Conservation (phyloP, 2,329 filamentous ascomycete species). For the Colletotrichum viniferum region DNA sequence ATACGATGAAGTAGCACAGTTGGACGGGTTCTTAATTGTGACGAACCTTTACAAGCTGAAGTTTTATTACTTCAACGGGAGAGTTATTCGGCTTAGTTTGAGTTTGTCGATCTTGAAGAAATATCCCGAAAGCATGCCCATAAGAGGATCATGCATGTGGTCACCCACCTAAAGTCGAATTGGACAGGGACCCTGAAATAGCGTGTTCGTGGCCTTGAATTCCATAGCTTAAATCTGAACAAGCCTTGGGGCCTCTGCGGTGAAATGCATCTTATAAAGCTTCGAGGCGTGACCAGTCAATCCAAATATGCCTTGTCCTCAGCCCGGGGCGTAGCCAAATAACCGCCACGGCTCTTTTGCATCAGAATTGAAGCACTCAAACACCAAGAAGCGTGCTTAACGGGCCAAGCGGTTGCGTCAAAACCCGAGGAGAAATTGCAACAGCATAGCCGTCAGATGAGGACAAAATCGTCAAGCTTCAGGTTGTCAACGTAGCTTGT, state of each 20-base stretch:
- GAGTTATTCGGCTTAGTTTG: neutral
- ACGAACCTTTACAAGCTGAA: neutral
- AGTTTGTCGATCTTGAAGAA: neutral
- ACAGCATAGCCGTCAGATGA: neutral
- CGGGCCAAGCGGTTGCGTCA: no score
- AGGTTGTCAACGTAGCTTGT: rapidly evolving
- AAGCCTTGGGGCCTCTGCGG: neutral
- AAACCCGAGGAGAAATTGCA: no score
- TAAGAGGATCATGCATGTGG: neutral
- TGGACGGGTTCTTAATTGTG: neutral
- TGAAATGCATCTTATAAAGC: neutral
- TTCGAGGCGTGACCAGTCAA: neutral
- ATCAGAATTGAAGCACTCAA: rapidly evolving
- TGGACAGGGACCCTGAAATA: neutral
- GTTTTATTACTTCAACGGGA: neutral
- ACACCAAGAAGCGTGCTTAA: neutral
- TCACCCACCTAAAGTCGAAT: neutral
- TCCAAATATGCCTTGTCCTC: rapidly evolving
- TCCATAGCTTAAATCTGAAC: neutral
- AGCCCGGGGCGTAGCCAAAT: rapidly evolving
- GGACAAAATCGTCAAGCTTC: neutral
- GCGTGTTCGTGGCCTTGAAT: neutral
- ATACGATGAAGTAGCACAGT: neutral
- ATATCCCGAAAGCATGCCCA: neutral
- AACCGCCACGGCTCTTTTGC: rapidly evolving